Conservation (phyloP, 140 eudicot genomes). For the Cichorium intybus region DNA sequence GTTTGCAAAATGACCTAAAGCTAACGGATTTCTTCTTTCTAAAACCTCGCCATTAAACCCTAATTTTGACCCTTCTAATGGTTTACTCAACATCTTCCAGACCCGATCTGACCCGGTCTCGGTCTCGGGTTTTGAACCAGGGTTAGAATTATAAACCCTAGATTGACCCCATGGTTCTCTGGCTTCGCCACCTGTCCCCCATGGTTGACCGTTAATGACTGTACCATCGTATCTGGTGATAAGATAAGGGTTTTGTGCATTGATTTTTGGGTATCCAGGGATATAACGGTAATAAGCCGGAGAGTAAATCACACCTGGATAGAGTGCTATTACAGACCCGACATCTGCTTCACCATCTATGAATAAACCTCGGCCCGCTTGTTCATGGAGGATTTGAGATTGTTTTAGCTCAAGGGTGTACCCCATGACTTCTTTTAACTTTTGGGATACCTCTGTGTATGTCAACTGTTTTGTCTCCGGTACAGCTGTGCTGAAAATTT, state of each 20-base stretch:
- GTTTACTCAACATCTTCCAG: conserved; percentile 90
- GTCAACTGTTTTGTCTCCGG: conserved; percentile 68
- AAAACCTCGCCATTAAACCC: conserved; percentile 53
- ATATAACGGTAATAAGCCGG: conserved; percentile 92
- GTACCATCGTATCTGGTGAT: conserved; percentile 92
- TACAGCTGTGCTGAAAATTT: conserved; percentile 56
- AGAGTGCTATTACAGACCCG: conserved; percentile 81
- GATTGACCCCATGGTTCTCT: conserved; percentile 65
- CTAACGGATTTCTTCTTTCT: conserved; percentile 87
- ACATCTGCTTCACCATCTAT: conserved; percentile 83
- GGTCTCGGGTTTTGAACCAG: conserved; percentile 34
- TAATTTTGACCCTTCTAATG: conserved; percentile 46
- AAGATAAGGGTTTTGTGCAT: conserved; percentile 72
- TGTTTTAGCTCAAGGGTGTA: conserved; percentile 77
- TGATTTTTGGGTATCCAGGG: conserved; percentile 89
- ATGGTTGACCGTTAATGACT: conserved; percentile 84
- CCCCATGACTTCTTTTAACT: conserved; percentile 55
- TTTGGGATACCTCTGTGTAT: conserved; percentile 48
- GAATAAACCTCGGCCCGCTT: conserved; percentile 87
- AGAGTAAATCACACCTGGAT: conserved; percentile 89
- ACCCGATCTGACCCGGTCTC: conserved; percentile 62
- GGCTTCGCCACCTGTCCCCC: conserved; percentile 79
- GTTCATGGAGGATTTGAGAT: conserved; percentile 76
- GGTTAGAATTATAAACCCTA: conserved; percentile 25
- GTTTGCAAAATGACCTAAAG: conserved; percentile 83